phyloP scores from a whole-genome alignment of 73 alveolate species.

The Symbiodinium natans region DNA sequence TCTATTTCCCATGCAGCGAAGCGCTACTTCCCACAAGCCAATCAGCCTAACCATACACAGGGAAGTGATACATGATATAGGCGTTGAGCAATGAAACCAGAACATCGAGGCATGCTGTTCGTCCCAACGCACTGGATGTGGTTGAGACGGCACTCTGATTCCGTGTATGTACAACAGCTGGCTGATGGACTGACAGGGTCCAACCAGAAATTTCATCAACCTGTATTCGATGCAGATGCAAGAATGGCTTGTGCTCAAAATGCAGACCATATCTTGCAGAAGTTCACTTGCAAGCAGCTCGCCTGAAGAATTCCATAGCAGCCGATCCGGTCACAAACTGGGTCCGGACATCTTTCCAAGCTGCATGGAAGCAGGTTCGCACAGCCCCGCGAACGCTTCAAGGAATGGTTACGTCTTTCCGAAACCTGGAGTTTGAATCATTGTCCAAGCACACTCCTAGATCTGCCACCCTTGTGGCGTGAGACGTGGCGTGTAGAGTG shows the following conservation, averaged over 20 bases:
- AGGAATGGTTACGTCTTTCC: not conserved
- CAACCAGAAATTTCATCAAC: not conserved
- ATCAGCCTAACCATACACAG: too few species aligned
- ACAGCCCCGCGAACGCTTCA: not conserved
- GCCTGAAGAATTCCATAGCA: not conserved
- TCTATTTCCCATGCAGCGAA: not conserved
- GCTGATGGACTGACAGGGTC: not conserved
- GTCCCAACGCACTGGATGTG: not conserved
- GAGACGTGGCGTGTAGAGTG: not conserved
- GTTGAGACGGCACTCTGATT: not conserved
- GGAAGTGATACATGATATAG: too few species aligned
- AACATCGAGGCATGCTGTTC: not conserved
- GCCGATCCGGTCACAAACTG: slow-evolving; percentile 9
- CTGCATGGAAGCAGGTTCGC: not conserved
- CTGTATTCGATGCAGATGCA: not conserved
- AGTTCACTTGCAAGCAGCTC: not conserved
- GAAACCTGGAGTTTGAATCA: slow-evolving; percentile 13
- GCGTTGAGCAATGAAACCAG: too few species aligned
- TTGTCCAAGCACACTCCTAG: slow-evolving; percentile 17
- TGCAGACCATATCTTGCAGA: not conserved
- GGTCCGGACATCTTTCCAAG: slow-evolving; percentile 18
- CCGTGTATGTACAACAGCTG: slow-evolving; percentile 1
- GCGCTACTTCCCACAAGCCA: too few species aligned
- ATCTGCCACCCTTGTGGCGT: not conserved
- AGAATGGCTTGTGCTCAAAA: not conserved